These are phyloP conservation scores for Aureobasidium melanogenum DNA, from an alignment of 2,329 filamentous ascomycete genomes.

Conservation along the genomic window DNA sequence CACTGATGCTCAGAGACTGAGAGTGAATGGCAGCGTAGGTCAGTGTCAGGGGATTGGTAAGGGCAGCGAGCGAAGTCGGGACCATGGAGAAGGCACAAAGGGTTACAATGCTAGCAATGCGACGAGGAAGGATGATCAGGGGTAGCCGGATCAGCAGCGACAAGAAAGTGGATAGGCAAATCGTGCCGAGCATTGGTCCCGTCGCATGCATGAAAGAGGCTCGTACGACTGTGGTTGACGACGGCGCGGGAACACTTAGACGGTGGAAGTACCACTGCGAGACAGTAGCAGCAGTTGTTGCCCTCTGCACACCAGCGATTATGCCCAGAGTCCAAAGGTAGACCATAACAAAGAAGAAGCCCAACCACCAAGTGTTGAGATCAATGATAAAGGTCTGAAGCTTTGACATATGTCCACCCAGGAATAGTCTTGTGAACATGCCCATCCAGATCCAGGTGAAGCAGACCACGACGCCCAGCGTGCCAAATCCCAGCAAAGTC, in stretches of 20 bases:
- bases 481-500: constrained; percentile 71
- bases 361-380: constrained; percentile 87
- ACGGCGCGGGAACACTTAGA: constrained; percentile 66
- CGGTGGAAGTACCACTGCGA: constrained; percentile 99
- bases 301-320: constrained; percentile 78
- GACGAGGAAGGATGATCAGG: constrained; percentile 70
- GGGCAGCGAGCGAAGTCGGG: constrained; percentile 71
- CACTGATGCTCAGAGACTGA: constrained; percentile 66
- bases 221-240: constrained; percentile 70
- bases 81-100: constrained; percentile 71
- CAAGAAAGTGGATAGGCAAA: constrained; percentile 78
- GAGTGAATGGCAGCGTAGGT: constrained; percentile 94
- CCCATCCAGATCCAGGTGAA: constrained; percentile 96
- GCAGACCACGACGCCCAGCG: constrained; percentile 63
- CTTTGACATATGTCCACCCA: constrained; percentile 71
- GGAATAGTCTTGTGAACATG: constrained; percentile 93
- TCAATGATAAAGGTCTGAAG: constrained; percentile 67
- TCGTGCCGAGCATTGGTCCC: constrained; percentile 83
- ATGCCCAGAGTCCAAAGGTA: constrained; percentile 93
- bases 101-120: constrained; percentile 59
- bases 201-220: constrained; percentile 74
- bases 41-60: constrained; percentile 85
- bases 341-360: constrained; percentile 82
- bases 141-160: constrained; percentile 75
- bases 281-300: constrained; percentile 87